phyloP scores from a whole-genome alignment of 768 basidiomycete genomes.

The Dioszegia hungarica region DNA sequence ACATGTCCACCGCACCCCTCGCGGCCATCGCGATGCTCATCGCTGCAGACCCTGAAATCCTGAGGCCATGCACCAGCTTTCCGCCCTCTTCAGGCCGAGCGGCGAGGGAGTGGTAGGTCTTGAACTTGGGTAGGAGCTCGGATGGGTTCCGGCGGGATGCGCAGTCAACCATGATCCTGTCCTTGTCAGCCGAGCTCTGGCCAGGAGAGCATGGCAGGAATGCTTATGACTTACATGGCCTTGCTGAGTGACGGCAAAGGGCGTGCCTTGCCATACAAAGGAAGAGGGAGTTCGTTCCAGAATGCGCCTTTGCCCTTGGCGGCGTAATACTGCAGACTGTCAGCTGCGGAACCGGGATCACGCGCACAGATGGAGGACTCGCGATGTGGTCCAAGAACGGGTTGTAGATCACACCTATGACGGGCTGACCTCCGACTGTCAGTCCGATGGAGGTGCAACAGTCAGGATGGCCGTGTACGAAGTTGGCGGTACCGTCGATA shows the following conservation, averaged over 20 bases:
- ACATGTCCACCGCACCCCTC: slow-evolving; percentile 74
- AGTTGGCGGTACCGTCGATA: slow-evolving; percentile 46
- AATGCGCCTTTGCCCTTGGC: slow-evolving; percentile 69
- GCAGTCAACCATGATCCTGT: slow-evolving; percentile 29
- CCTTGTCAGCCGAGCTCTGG: neutral
- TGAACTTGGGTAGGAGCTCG: slow-evolving; percentile 53
- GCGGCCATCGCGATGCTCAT: slow-evolving; percentile 56
- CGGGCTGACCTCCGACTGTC: slow-evolving; percentile 71
- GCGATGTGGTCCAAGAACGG: slow-evolving; percentile 83
- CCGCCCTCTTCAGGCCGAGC: slow-evolving; percentile 71
- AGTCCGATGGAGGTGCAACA: slow-evolving; percentile 87
- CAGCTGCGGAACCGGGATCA: neutral
- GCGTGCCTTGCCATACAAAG: slow-evolving; percentile 54
- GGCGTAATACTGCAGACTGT: slow-evolving; percentile 62
- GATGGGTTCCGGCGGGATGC: slow-evolving; percentile 24
- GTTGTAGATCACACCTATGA: slow-evolving; percentile 91
- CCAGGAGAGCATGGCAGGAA: neutral
- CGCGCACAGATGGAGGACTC: slow-evolving; percentile 15
- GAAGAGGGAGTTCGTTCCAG: slow-evolving; percentile 56
- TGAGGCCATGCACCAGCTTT: slow-evolving; percentile 75
- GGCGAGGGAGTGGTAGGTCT: slow-evolving; percentile 68
- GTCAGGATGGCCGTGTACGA: slow-evolving; percentile 60
- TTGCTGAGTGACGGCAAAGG: slow-evolving; percentile 66
- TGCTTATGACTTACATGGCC: slow-evolving; percentile 56
- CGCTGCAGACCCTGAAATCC: slow-evolving; percentile 65